Evolutionary conservation across 495 filamentous ascomycete genomes (phyloP), one percentile per base, ranked within the genome.

Genomic region (Penicillium desertorum): DNA sequence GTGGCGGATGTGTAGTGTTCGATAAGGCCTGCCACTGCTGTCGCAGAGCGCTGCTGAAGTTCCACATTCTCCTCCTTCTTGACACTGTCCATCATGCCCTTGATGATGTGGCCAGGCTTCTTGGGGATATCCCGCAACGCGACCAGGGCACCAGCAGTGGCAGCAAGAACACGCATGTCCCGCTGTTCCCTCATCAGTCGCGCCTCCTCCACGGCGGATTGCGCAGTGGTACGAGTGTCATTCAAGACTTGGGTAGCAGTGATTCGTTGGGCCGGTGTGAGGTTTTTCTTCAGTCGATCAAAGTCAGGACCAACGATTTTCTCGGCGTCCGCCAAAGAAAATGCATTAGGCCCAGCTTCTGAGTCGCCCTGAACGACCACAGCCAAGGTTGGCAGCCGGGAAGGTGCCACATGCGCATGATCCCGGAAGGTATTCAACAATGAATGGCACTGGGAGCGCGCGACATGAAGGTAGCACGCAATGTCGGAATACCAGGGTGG

Each of bases 81-180:
- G 69, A 98, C 84, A 67, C 92, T 97, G 63, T 98, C 94, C 93
- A 98, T 98, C 72, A 97, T 89, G 19, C 85, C 88, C 73, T 96
- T 96, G 74, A 98, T 97, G 17, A 96, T 85, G 34, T 84, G 80
- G 51, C 86, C 88, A 14, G 94, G 90, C 66, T 94, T 96, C 80
- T 96, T 97, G 4, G 95, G 92, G 4, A 95, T 79, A 25, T 89
- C 80, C 30, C 84, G 83, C 68, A 96, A 83, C n/a, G 90, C 88
- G 34, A 98, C 86, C 56, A 96, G 70, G 4, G 94, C 95, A 51
- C 88, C 87, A 14, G 95, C 90, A 27, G 90, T 92, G 22, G 92
- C 89, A 17, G 95, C 89, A 63, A 83, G 79, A 64, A 98, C 88
- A 52, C 94, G 91, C 62, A 92, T 77, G 68, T 98, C 92, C 23